A percentile compares a stretch with the other conserved stretches of the same genome.
These are phyloP conservation scores for Salix exigua DNA, from an alignment of 345 rosid genomes.

Conservation along the genomic window DNA sequence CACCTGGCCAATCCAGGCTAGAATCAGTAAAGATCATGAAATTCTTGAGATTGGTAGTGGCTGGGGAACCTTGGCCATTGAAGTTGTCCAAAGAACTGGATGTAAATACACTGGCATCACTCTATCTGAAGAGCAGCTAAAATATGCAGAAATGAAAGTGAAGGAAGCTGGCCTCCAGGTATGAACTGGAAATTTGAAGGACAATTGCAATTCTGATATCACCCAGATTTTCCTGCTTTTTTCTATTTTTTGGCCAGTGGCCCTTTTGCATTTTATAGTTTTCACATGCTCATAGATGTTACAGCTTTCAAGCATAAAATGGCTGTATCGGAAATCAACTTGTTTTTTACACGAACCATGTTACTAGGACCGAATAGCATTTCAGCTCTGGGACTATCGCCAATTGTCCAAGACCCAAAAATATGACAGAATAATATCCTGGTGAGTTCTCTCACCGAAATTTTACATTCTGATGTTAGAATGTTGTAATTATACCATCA, in stretches of 20 bases:
- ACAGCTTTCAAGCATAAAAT: neutral
- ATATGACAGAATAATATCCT: slow-evolving; percentile 78
- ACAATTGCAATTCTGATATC: neutral
- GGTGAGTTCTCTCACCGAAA: slow-evolving; percentile 39
- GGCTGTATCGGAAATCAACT: neutral
- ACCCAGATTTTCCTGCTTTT: neutral
- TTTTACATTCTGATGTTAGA: neutral
- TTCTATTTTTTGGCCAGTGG: too few relatives aligned
- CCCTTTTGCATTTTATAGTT: neutral
- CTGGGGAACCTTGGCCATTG: slow-evolving; percentile 89
- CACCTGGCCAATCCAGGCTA: slow-evolving; percentile 37
- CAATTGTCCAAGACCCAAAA: slow-evolving; percentile 48
- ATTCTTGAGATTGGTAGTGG: slow-evolving; percentile 90
- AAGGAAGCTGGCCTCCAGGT: slow-evolving; percentile 91
- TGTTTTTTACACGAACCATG: neutral
- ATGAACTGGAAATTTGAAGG: neutral
- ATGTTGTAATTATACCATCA: neutral
- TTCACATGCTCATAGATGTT: neutral
- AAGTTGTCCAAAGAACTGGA: slow-evolving; percentile 78
- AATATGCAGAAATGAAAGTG: slow-evolving; percentile 61
- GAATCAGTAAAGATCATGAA: slow-evolving; percentile 53
- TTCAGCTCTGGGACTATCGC: slow-evolving; percentile 75
- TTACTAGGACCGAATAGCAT: slow-evolving; percentile 53
- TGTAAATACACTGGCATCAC: slow-evolving; percentile 88
- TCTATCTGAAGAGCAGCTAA: slow-evolving; percentile 68